These are phyloP conservation scores for Tuber borchii DNA, from an alignment of 495 filamentous ascomycete genomes.

Conservation along the genomic window DNA sequence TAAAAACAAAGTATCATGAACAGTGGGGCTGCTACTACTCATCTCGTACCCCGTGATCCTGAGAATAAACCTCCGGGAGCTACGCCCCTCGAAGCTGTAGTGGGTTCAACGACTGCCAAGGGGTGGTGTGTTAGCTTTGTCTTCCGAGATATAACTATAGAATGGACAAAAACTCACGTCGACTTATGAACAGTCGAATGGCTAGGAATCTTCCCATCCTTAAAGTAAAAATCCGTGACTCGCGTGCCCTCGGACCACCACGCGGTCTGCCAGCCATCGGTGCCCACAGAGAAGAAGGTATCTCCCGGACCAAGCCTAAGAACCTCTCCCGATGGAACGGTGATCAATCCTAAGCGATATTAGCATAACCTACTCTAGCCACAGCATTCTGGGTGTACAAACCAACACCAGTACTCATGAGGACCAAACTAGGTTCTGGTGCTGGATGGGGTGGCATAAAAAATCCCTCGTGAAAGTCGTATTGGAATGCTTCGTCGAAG, in stretches of 20 bases:
- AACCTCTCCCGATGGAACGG: neutral
- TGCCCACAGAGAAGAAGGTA: neutral
- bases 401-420: neutral
- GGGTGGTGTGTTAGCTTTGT: neutral
- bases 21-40: neutral
- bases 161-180: neutral
- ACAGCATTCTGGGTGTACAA: neutral
- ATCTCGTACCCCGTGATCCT: neutral
- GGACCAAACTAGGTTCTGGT: neutral
- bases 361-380: neutral
- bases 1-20: fast-evolving
- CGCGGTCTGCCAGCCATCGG: neutral
- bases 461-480: neutral
- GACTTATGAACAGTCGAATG: neutral
- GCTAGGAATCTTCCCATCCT: neutral
- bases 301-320: neutral
- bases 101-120: neutral
- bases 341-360: neutral
- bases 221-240: neutral
- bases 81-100: neutral
- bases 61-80: neutral
- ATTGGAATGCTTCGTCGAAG: neutral
- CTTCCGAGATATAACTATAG: neutral
- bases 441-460: neutral
- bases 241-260: neutral